Conservation (phyloP, 2,329 filamentous ascomycete species). For the Coniella lustricola region DNA sequence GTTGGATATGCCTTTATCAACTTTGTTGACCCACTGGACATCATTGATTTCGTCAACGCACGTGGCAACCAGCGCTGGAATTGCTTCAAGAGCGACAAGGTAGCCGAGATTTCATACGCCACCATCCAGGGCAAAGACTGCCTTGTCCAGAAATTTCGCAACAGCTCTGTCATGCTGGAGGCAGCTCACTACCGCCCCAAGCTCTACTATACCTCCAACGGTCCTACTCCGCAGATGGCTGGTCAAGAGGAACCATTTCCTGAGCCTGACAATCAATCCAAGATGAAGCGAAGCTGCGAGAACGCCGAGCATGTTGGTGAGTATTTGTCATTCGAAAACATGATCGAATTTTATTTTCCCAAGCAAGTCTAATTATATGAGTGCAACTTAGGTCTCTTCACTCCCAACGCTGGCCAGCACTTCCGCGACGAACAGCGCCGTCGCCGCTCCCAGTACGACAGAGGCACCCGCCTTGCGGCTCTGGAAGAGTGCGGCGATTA, state of each 20-base stretch:
- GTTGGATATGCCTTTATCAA: constrained; percentile 98
- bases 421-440: constrained; percentile 69
- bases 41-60: constrained; percentile 65
- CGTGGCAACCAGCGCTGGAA: constrained; percentile 70
- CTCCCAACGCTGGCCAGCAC: constrained; percentile 68
- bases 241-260: constrained; percentile 73
- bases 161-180: constrained; percentile 93
- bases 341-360: neutral
- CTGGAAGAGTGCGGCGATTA: constrained; percentile 56
- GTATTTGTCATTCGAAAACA: constrained; percentile 25
- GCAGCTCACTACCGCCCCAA: constrained; percentile 75
- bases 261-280: constrained; percentile 72
- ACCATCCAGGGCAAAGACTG: constrained; percentile 92
- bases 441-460: constrained; percentile 71
- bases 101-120: constrained; percentile 90
- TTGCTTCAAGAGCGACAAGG: constrained; percentile 75
- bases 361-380: neutral
- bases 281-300: constrained; percentile 80
- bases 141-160: constrained; percentile 89
- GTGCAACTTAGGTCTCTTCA: constrained; percentile 67
- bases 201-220: constrained; percentile 47
- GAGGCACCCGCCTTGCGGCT: constrained; percentile 67
- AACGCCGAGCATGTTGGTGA: constrained; percentile 77
- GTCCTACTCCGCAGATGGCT: constrained; percentile 42
- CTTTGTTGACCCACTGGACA: constrained; percentile 71